phyloP scores from a whole-genome alignment of 768 basidiomycete species.

The Sporobolomyces roseus region DNA sequence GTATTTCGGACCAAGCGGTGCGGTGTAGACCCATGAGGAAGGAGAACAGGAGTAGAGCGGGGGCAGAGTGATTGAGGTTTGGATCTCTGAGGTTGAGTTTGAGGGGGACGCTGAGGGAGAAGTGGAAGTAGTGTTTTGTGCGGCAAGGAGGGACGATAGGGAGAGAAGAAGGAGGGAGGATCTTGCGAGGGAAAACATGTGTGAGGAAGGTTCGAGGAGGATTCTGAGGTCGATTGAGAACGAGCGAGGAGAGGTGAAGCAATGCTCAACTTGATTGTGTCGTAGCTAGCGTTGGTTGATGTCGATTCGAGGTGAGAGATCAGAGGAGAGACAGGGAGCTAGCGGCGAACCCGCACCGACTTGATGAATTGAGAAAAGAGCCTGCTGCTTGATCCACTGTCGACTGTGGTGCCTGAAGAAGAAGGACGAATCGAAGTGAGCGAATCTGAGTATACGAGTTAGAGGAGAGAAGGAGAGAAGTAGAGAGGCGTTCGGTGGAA shows the following conservation, averaged over 20 bases:
- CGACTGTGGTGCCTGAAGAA: too few relatives aligned
- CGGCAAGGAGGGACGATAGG: neutral
- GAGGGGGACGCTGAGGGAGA: neutral
- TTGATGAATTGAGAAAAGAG: too few relatives aligned
- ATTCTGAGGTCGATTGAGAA: neutral
- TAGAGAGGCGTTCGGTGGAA: too few relatives aligned
- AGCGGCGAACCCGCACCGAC: too few relatives aligned
- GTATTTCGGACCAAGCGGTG: conserved; percentile 9
- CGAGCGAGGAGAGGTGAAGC: neutral
- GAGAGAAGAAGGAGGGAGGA: neutral
- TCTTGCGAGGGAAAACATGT: neutral
- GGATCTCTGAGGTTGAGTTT: neutral
- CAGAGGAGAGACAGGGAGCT: too few relatives aligned
- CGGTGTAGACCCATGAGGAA: conserved; percentile 7
- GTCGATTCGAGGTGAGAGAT: neutral
- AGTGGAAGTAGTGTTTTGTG: too few relatives aligned
- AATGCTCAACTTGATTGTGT: too few relatives aligned
- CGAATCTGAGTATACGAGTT: too few relatives aligned
- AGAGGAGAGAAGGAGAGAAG: too few relatives aligned
- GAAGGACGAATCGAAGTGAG: too few relatives aligned
- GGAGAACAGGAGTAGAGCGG: conserved; percentile 5
- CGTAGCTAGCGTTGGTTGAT: neutral
- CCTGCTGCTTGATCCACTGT: too few relatives aligned
- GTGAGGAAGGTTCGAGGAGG: neutral
- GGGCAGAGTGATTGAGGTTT: conserved; percentile 1